Conservation (phyloP, 2,329 filamentous ascomycete genomes). For the Penicillium sp. region DNA sequence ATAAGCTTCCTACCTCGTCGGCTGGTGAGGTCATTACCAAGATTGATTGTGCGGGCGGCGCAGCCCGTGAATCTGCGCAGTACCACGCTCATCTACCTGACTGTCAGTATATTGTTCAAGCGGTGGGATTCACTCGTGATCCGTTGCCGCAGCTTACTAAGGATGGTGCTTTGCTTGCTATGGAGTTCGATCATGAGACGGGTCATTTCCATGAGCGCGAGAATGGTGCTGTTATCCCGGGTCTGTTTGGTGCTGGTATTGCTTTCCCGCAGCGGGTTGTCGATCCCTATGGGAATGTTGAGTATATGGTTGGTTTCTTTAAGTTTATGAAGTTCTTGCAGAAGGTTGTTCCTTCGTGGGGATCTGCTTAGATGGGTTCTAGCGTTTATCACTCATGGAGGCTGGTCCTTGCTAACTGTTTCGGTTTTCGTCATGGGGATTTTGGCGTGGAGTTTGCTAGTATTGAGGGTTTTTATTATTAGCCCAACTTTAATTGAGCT, state of each 20-base stretch:
- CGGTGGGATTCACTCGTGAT: constrained; percentile 58
- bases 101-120: constrained; percentile 57
- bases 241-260: constrained; percentile 62
- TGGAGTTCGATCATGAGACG: constrained; percentile 34
- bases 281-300: constrained; percentile 62
- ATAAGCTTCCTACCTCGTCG: constrained; percentile 45
- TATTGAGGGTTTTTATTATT: neutral
- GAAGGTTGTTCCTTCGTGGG: constrained; percentile 55
- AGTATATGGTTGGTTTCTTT: constrained; percentile 62
- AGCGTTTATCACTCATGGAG: neutral
- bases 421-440: neutral
- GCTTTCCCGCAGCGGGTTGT: constrained; percentile 62
- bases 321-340: constrained; percentile 66
- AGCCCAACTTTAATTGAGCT: neutral
- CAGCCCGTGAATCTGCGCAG: constrained; percentile 41
- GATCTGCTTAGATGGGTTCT: constrained; percentile 4
- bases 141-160: constrained; percentile 50
- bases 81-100: constrained; percentile 50
- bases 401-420: neutral
- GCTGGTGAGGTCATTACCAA: constrained; percentile 51
- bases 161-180: constrained; percentile 26
- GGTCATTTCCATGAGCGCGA: constrained; percentile 50
- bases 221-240: constrained; percentile 46
- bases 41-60: constrained; percentile 44
- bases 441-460: neutral